These are phyloP conservation scores for Roridomyces roridus DNA, from an alignment of 768 basidiomycete species.

Conservation along the genomic window DNA sequence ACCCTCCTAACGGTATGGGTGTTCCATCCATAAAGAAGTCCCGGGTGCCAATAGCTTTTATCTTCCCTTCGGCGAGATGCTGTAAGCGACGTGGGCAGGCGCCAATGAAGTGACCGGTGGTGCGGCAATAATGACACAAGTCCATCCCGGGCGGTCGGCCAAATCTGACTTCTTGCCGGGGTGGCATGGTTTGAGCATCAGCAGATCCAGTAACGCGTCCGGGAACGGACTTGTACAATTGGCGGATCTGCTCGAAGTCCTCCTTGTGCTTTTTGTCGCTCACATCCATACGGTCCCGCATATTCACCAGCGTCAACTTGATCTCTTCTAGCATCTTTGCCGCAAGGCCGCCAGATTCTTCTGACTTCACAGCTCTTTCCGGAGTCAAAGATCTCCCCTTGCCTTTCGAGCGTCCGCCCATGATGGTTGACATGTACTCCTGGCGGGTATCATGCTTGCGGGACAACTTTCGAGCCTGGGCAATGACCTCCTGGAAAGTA, in stretches of 20 bases:
- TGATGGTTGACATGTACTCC: too few species aligned
- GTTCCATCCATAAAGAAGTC: background rate
- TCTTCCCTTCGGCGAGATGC: background rate
- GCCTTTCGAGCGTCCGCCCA: too few species aligned
- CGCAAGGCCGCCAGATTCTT: background rate
- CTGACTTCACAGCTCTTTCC: background rate
- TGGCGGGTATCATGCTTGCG: too few species aligned
- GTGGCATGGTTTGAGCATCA: background rate
- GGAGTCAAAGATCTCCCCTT: background rate
- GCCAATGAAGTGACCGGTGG: background rate
- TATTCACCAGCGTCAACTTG: background rate
- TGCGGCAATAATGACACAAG: background rate
- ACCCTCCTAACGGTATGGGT: background rate
- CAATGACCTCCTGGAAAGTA: too few species aligned
- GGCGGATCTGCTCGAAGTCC: background rate
- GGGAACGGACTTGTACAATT: constrained; percentile 1
- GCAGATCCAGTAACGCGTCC: background rate
- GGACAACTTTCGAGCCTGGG: too few species aligned
- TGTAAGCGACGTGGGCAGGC: background rate
- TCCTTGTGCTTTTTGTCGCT: background rate
- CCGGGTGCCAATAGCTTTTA: background rate
- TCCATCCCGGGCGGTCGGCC: background rate
- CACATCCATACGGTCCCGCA: background rate
- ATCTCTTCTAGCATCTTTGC: constrained; percentile 1
- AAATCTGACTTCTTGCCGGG: background rate